These are phyloP conservation scores for Ganoderma resinaceum DNA, from an alignment of 1,284 basidiomycete species.

Conservation along the genomic window DNA sequence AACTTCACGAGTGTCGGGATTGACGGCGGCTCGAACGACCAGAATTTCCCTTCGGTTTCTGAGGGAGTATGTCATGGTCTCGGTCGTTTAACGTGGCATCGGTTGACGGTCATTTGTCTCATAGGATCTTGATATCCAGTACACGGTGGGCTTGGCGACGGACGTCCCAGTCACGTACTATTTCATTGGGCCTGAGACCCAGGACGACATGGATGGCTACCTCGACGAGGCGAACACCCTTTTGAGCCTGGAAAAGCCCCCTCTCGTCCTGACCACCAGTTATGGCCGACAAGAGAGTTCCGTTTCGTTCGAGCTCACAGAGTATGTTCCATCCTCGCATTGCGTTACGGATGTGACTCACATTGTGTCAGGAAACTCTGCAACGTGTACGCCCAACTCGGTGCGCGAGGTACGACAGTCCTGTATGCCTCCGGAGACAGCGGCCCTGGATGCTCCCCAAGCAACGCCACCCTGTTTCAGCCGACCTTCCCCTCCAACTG, in stretches of 20 bases:
- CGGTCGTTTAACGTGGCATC: too few relatives aligned
- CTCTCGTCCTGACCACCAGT: slow-evolving; percentile 63
- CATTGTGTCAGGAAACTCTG: slow-evolving; percentile 24
- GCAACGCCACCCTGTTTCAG: slow-evolving; percentile 56
- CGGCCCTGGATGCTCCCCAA: slow-evolving; percentile 62
- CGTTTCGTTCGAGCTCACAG: slow-evolving; percentile 34
- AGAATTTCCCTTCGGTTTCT: slow-evolving; percentile 41
- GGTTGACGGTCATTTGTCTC: background rate
- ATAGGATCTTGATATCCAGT: slow-evolving; percentile 64
- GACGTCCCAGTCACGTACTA: slow-evolving; percentile 39
- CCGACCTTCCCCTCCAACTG: slow-evolving; percentile 74
- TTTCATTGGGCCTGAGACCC: slow-evolving; percentile 23
- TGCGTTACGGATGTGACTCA: background rate
- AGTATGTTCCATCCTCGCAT: slow-evolving; percentile 11
- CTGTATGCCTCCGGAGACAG: slow-evolving; percentile 70
- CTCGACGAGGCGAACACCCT: slow-evolving; percentile 27
- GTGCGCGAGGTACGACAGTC: slow-evolving; percentile 62
- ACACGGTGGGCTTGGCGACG: slow-evolving; percentile 65
- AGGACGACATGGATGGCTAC: slow-evolving; percentile 24
- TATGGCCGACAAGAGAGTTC: slow-evolving; percentile 43
- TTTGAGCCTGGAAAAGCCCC: slow-evolving; percentile 58
- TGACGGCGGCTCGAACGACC: slow-evolving; percentile 50
- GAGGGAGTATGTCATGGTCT: slow-evolving; percentile 52
- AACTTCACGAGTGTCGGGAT: slow-evolving; percentile 50
- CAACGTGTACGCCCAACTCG: slow-evolving; percentile 49